phyloP scores from a whole-genome alignment of 2,329 filamentous ascomycete species.

The Botrytis aclada region DNA sequence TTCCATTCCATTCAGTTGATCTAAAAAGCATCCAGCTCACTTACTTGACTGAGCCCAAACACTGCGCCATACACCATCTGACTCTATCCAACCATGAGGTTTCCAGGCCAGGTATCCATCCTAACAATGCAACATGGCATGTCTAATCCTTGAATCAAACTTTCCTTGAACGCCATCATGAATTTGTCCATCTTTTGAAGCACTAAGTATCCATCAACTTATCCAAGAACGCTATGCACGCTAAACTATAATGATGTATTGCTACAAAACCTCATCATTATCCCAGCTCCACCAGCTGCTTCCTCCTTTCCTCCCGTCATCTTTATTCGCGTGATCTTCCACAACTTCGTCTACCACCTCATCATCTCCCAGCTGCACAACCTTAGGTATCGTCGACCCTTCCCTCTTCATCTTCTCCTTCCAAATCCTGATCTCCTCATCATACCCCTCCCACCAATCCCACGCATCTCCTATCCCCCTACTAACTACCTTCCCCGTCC shows the following conservation, averaged over 20 bases:
- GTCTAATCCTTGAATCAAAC: not conserved
- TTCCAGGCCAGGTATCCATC: not conserved
- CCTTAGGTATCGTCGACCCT: not conserved
- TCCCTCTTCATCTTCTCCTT: not conserved
- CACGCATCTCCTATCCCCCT: not conserved
- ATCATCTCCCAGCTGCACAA: not conserved
- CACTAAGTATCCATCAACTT: not conserved
- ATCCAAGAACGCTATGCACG: not conserved
- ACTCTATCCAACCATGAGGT: not conserved
- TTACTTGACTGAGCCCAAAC: not conserved
- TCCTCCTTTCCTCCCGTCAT: not conserved
- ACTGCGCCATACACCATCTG: not conserved
- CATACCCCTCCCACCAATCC: slow-evolving; percentile 12
- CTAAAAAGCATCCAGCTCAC: not conserved
- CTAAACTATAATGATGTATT: not conserved
- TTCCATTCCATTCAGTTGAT: not conserved
- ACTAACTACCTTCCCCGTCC: slow-evolving; percentile 41
- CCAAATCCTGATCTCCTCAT: slow-evolving; percentile 3
- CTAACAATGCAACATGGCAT: not conserved
- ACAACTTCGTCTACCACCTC: not conserved
- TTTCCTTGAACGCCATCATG: not conserved
- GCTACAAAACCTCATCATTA: not conserved
- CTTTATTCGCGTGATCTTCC: not conserved
- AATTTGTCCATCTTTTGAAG: slow-evolving; percentile 8
- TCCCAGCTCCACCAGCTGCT: slow-evolving; percentile 12